These are phyloP conservation scores for Plantago elongata DNA, from an alignment of 257 asterid species.

Conservation along the genomic window DNA sequence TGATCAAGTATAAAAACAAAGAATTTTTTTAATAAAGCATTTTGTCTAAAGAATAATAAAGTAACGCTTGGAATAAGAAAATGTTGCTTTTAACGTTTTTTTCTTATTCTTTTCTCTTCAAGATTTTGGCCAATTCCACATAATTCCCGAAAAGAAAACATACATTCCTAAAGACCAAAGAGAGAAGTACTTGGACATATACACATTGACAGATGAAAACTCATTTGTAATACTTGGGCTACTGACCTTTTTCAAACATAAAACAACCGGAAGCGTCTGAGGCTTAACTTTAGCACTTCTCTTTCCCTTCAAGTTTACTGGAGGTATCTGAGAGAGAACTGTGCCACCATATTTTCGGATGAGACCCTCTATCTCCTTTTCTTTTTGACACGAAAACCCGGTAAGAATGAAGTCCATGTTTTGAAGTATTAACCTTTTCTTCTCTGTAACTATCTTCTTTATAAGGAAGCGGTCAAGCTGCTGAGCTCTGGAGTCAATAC, in stretches of 20 bases:
- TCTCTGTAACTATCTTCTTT: constrained; percentile 27
- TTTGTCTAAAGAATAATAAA: neutral
- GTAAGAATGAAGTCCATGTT: constrained; percentile 72
- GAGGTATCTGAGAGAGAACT: constrained; percentile 61
- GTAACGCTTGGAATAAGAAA: neutral
- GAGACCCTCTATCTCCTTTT: constrained; percentile 57
- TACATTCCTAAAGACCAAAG: constrained; percentile 11
- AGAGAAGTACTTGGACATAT: constrained; percentile 5
- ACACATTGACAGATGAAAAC: constrained; percentile 11
- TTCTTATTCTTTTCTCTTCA: neutral
- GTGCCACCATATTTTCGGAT: constrained; percentile 63
- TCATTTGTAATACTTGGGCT: constrained; percentile 9
- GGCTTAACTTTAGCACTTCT: constrained; percentile 35
- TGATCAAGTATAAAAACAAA: neutral
- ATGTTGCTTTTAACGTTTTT: neutral
- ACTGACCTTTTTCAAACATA: constrained; percentile 68
- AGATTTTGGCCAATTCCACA: neutral
- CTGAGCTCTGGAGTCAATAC: constrained; percentile 36
- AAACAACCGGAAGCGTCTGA: constrained; percentile 51
- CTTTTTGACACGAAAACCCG: constrained; percentile 60
- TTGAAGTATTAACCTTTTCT: constrained; percentile 52
- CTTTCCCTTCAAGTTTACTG: constrained; percentile 40
- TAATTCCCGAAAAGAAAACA: constrained; percentile 8
- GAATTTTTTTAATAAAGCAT: constrained; percentile 1
- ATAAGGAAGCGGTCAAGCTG: constrained; percentile 29